Evolutionary conservation across 176 grass and related monocot species (phyloP), one percentile per base, ranked within the genome.

Genomic region (Alloteropsis semialata): DNA sequence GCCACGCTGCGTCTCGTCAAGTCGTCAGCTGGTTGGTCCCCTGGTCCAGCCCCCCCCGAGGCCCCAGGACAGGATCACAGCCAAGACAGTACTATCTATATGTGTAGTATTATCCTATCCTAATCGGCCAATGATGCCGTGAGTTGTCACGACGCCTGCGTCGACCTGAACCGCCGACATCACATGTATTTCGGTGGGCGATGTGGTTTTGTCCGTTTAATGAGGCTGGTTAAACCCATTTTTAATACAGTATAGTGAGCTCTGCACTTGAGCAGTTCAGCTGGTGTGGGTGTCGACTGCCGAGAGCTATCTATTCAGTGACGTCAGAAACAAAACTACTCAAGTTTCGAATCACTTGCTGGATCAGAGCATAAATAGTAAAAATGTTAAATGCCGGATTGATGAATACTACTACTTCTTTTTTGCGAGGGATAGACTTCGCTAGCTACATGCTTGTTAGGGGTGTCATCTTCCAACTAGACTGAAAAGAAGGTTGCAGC

Each of bases 61-160:
- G n/a, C 9, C 13, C 27, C 51, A 69, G 29, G 36, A 12, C 58
- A 61, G 37, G 17, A 64, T 79, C 60, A 10, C 48, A 66, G 6
- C n/a, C 22, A 57, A 33, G 22, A 8, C 42, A 53, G 17, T 53
- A 51, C n/a, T n/a, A n/a, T n/a, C n/a, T n/a, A n/a, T n/a, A n/a
- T n/a, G n/a, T n/a, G n/a, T n/a, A n/a, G 15, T 54, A 29, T 5
- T 39, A 54, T n/a, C 17, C 64, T 63, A 39, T 79, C 57, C 41
- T 15, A n/a, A 32, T 56, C 67, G 16, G 8, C 32, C 53, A 74
- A 49, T 84, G 58, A 65, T 34, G 29, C 48, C 21, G 49, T 65
- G 86, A 88, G 65, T 12, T 78, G 86, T 72, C 80, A 83, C 44
- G 80, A 63, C 22, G 71, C n/a, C n/a, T n/a, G n/a, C 57, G 56